These are phyloP conservation scores for Linderina pennispora DNA, from an alignment of 192 early-diverging fungal genomes.

Conservation along the genomic window DNA sequence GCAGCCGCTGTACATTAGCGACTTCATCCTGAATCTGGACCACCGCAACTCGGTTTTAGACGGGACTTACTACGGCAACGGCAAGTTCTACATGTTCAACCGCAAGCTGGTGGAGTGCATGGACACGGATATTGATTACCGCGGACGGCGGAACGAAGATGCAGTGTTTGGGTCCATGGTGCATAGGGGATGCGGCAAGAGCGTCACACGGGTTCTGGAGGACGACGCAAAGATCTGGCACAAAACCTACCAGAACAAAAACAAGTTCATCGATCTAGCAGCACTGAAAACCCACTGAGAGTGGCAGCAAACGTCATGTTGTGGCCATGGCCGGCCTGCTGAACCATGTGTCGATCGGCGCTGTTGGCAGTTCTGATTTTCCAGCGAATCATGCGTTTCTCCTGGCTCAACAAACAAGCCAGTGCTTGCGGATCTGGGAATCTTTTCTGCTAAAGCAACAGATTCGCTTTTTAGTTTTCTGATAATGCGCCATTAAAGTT, in stretches of 20 bases:
- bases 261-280: constrained; percentile 1
- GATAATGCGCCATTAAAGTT: too few relatives aligned
- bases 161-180: constrained; percentile 4
- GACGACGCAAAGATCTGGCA: constrained; percentile 6
- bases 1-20: constrained; percentile 4
- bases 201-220: background rate
- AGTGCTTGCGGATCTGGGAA: too few relatives aligned
- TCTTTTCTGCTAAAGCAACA: too few relatives aligned
- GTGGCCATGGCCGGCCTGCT: background rate
- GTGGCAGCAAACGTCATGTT: background rate
- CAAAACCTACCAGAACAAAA: background rate
- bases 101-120: constrained; percentile 4
- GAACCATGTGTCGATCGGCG: too few relatives aligned
- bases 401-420: too few relatives aligned
- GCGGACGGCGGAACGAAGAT: constrained; percentile 1
- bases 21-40: constrained; percentile 2
- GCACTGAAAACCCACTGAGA: constrained; percentile 3
- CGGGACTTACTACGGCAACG: constrained; percentile 1
- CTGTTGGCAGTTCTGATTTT: too few relatives aligned
- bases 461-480: too few relatives aligned
- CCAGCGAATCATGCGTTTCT: too few relatives aligned
- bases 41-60: background rate
- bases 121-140: background rate
- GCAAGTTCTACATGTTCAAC: constrained; percentile 15
- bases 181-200: background rate